phyloP scores from a whole-genome alignment of 257 asterid species.

The Fraxinus pennsylvanica region DNA sequence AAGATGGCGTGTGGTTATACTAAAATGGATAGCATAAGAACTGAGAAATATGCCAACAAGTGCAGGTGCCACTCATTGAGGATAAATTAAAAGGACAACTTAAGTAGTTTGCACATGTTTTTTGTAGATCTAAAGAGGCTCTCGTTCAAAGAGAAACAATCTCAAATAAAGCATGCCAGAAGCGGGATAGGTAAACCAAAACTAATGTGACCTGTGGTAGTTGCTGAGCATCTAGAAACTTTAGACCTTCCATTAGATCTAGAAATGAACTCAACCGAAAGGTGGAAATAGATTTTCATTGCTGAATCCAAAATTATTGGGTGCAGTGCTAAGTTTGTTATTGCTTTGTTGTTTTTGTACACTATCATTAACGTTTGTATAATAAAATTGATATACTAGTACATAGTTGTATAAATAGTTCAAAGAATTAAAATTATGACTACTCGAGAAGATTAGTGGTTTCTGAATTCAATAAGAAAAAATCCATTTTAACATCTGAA shows the following conservation, averaged over 20 bases:
- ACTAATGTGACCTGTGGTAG: neutral
- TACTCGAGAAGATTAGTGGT: neutral
- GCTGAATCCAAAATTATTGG: neutral
- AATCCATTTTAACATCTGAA: neutral
- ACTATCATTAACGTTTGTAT: neutral
- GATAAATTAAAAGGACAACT: neutral
- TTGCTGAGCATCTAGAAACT: neutral
- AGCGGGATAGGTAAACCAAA: neutral
- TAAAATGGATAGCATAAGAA: neutral
- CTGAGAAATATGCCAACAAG: neutral
- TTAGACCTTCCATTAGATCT: neutral
- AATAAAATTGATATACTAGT: too few species aligned
- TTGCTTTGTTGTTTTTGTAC: neutral
- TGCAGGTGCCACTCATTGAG: too few species aligned
- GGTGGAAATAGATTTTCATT: neutral
- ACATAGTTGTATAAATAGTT: neutral
- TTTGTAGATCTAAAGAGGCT: neutral
- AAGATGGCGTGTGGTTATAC: neutral
- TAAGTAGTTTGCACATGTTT: neutral
- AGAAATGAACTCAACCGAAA: neutral
- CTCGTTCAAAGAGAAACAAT: neutral
- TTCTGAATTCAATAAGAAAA: too few species aligned
- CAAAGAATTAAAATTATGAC: neutral
- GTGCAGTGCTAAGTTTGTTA: neutral
- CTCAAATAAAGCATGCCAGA: neutral